A percentile compares a stretch with the other conserved stretches of the same genome.
Conservation (phyloP, 306 rosid species). For the Dalbergia cultrata region DNA sequence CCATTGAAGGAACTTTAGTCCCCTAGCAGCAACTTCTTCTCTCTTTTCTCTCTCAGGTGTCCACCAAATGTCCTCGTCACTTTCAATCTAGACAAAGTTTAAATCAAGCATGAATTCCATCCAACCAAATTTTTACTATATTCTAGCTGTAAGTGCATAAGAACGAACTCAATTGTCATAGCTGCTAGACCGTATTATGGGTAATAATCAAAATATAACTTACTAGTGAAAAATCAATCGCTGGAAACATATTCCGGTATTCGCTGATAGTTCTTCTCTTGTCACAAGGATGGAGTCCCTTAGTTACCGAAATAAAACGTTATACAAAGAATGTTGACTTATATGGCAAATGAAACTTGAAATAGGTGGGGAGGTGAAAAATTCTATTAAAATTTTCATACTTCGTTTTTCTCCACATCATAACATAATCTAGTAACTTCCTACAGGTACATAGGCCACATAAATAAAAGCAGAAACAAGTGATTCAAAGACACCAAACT, state of each 20-base stretch:
- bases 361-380: constrained; percentile 16
- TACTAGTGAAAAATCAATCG: constrained; percentile 81
- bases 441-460: background rate
- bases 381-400: constrained; percentile 4
- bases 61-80: constrained; percentile 78
- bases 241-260: constrained; percentile 80
- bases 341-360: background rate
- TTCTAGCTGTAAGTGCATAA: constrained; percentile 30
- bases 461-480: constrained; percentile 27
- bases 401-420: background rate
- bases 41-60: constrained; percentile 71
- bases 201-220: constrained; percentile 34
- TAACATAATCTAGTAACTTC: constrained; percentile 25
- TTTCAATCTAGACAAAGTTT: constrained; percentile 61
- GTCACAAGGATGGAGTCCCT: constrained; percentile 90
- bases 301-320: constrained; percentile 40
- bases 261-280: constrained; percentile 81
- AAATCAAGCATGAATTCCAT: constrained; percentile 32
- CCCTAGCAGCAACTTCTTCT: constrained; percentile 76
- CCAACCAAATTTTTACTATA: constrained; percentile 29
- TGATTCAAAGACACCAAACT: constrained; percentile 22
- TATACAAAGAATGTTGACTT: constrained; percentile 9
- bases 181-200: constrained; percentile 13
- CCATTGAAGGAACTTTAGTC: constrained; percentile 82
- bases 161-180: constrained; percentile 17